Evolutionary conservation across 2,329 filamentous ascomycete genomes (phyloP).

Genomic region (Fusarium marasasianum): DNA sequence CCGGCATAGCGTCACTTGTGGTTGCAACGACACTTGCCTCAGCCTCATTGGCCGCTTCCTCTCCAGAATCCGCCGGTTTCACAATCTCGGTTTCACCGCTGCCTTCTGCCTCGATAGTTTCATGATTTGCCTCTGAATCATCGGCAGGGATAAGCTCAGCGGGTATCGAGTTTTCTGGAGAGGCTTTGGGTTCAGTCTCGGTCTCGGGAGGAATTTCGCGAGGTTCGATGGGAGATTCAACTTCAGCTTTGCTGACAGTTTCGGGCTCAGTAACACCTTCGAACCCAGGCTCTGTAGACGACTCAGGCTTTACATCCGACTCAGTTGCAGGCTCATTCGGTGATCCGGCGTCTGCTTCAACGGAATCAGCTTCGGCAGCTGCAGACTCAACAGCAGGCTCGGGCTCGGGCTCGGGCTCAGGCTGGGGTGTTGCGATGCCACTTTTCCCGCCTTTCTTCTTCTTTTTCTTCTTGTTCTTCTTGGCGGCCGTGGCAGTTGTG

Average conservation of each 20-base stretch:
- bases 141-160: slow-evolving; percentile 1
- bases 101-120: not conserved
- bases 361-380: not conserved
- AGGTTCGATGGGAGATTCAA: not conserved
- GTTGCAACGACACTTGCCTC: not conserved
- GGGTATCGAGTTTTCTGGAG: not conserved
- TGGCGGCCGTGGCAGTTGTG: not conserved
- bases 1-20: not conserved
- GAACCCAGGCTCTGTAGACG: not conserved
- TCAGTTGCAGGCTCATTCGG: not conserved
- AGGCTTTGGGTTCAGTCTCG: not conserved
- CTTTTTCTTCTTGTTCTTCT: slow-evolving; percentile 18
- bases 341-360: not conserved
- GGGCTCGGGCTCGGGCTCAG: not conserved
- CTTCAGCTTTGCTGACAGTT: not conserved
- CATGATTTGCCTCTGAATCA: not conserved
- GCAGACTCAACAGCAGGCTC: not conserved
- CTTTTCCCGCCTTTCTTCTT: slow-evolving; percentile 15
- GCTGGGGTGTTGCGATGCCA: not conserved
- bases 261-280: not conserved
- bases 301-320: not conserved
- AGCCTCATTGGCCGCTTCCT: not conserved
- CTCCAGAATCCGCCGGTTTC: not conserved
- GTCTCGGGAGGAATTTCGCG: not conserved
- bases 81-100: not conserved